These are phyloP conservation scores for Clonostachys byssicola DNA, from an alignment of 2,329 filamentous ascomycete species.

Conservation along the genomic window DNA sequence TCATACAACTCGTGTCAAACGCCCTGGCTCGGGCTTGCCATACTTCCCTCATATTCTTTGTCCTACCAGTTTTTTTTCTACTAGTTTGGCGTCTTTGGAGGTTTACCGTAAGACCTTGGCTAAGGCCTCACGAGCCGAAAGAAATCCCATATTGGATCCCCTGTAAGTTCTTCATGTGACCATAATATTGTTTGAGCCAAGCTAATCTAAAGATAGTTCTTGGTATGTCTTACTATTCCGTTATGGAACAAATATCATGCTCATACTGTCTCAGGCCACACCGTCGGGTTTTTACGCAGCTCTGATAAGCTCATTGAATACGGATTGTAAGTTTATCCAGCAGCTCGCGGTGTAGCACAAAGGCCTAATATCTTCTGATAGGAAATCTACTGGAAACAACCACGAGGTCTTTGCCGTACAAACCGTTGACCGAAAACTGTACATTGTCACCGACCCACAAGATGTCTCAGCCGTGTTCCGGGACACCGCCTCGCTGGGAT, in stretches of 20 bases:
- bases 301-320: neutral
- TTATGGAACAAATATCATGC: neutral
- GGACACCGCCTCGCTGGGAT: neutral
- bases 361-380: neutral
- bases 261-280: neutral
- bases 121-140: no score
- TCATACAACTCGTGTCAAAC: no score
- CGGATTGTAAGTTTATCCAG: neutral
- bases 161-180: neutral
- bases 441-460: neutral
- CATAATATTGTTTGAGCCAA: no score
- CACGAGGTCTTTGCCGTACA: neutral
- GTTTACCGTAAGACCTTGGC: no score
- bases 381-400: neutral
- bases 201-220: neutral
- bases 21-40: no score
- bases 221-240: neutral
- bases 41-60: no score
- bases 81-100: no score
- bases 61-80: no score
- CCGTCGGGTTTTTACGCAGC: neutral
- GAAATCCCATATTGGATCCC: neutral
- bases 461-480: neutral
- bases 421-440: neutral
- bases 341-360: neutral